A percentile compares a stretch with the other conserved stretches of the same genome.
Evolutionary conservation across 768 basidiomycete genomes (phyloP).

Genomic region (Mycena haematopus): DNA sequence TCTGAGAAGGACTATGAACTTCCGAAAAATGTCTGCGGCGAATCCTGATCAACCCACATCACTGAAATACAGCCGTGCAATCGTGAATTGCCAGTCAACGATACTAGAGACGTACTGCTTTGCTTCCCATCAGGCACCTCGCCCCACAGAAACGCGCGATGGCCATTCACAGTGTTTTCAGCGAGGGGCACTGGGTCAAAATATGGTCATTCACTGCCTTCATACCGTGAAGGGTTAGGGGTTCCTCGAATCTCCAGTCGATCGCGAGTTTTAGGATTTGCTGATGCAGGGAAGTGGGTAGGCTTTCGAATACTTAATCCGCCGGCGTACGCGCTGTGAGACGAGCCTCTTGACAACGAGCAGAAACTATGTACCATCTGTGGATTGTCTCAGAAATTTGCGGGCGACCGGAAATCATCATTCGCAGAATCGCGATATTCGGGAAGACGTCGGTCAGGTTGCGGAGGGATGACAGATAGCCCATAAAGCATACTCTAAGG

Average conservation of each 20-base stretch:
- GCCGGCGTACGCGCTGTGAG: not conserved
- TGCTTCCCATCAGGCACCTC: slow-evolving; percentile 3
- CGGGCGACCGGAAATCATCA: not conserved
- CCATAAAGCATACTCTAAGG: not conserved
- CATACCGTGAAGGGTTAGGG: not conserved
- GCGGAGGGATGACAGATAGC: not conserved
- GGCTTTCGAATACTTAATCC: not conserved
- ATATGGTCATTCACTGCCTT: not conserved
- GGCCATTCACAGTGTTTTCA: slow-evolving; percentile 11
- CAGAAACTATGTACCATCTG: not conserved
- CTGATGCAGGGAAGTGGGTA: not conserved
- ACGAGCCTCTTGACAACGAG: not conserved
- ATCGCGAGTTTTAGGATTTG: slow-evolving; percentile 9
- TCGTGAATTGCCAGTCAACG: no score
- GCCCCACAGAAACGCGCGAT: not conserved
- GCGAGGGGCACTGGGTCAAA: not conserved
- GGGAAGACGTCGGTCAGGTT: not conserved
- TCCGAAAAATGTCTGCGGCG: not conserved
- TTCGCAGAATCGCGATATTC: not conserved
- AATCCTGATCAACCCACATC: not conserved
- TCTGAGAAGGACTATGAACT: not conserved
- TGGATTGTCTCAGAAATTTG: not conserved
- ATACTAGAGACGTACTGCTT: slow-evolving; percentile 1
- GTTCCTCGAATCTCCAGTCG: not conserved
- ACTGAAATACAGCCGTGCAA: no score